These are phyloP conservation scores for Primulina huaijiensis DNA, from an alignment of 257 asterid species.

Conservation along the genomic window DNA sequence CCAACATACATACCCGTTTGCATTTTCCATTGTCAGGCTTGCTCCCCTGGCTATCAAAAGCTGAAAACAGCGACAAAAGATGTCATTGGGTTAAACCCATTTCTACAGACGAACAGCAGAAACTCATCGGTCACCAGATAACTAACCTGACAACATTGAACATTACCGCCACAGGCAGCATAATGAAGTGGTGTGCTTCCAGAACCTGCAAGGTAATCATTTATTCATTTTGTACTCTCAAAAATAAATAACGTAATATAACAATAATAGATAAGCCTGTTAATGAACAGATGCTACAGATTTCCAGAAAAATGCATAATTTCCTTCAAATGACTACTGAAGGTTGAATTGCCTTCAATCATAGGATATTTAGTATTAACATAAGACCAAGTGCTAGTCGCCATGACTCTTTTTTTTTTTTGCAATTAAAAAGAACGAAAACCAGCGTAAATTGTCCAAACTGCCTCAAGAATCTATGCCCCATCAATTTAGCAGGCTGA, in stretches of 20 bases:
- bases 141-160: conserved; percentile 82
- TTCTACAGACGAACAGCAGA: not conserved
- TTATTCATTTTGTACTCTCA: not conserved
- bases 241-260: conserved; percentile 5
- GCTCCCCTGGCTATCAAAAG: conserved; percentile 73
- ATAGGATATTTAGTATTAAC: too few species aligned
- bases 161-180: conserved; percentile 92
- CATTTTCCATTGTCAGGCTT: conserved; percentile 59
- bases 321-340: not conserved
- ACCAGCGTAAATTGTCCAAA: not conserved
- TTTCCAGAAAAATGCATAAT: too few species aligned
- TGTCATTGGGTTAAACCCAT: not conserved
- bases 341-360: too few species aligned
- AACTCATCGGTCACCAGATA: conserved; percentile 20
- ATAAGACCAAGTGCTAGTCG: too few species aligned
- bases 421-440: too few species aligned
- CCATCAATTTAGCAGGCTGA: not conserved
- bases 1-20: conserved; percentile 52
- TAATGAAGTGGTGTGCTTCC: conserved; percentile 93
- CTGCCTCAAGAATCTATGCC: not conserved
- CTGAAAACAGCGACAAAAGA: conserved; percentile 38
- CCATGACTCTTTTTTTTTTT: too few species aligned
- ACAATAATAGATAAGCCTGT: not conserved
- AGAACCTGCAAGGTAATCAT: conserved; percentile 49
- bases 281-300: not conserved